These are phyloP conservation scores for Amanita muscaria DNA, from an alignment of 768 basidiomycete genomes.

Conservation along the genomic window DNA sequence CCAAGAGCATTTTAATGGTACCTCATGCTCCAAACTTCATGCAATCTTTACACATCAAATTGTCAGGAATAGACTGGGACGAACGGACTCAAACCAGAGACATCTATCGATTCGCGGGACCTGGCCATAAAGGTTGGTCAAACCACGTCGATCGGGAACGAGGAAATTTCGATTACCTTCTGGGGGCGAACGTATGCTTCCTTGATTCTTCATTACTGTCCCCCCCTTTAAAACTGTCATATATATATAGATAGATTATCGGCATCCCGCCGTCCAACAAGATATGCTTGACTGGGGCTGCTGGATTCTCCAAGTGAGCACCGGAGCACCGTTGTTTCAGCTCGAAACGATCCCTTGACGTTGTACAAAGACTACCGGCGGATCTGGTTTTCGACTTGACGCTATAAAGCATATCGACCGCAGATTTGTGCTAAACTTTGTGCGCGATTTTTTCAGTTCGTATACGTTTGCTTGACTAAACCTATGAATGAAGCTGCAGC, in stretches of 20 bases:
- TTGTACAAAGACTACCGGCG: conserved; percentile 50
- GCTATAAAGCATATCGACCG: conserved; percentile 87
- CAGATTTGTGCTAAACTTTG: conserved; percentile 61
- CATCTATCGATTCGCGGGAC: conserved; percentile 66
- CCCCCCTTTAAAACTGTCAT: not conserved
- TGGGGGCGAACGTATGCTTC: conserved; percentile 57
- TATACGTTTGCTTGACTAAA: conserved; percentile 1
- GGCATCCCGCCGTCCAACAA: conserved; percentile 69
- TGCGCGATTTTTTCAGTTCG: conserved; percentile 23
- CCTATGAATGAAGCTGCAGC: conserved; percentile 35
- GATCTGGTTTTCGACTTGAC: conserved; percentile 75
- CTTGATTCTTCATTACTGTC: not conserved
- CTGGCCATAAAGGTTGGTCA: conserved; percentile 75
- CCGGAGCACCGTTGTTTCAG: not conserved
- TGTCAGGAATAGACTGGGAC: conserved; percentile 77
- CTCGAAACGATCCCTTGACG: not conserved
- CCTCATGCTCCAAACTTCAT: conserved; percentile 7
- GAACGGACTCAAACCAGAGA: conserved; percentile 48
- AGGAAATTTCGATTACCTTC: conserved; percentile 83
- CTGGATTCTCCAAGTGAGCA: conserved; percentile 53
- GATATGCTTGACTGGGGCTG: conserved; percentile 72
- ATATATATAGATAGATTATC: conserved; percentile 60
- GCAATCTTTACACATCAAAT: not conserved
- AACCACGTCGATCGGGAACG: conserved; percentile 68
- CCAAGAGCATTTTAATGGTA: conserved; percentile 74